A percentile compares a stretch with the other conserved stretches of the same genome.
Evolutionary conservation across 768 basidiomycete genomes (phyloP).

Genomic region (Pulveroboletus sp.): DNA sequence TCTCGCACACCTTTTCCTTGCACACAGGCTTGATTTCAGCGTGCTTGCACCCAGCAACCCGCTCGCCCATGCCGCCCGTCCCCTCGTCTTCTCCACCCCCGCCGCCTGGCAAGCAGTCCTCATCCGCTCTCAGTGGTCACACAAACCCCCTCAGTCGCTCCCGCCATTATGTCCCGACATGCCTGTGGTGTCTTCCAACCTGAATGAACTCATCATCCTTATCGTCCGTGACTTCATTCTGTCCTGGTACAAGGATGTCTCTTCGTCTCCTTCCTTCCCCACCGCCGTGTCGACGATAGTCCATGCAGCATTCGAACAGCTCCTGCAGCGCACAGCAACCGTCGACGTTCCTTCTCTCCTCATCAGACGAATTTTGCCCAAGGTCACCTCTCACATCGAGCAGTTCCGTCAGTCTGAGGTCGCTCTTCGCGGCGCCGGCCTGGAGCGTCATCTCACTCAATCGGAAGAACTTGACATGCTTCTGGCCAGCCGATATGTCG

Average conservation of each 20-base stretch:
- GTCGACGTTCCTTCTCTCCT: conserved; percentile 74
- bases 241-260: conserved; percentile 85
- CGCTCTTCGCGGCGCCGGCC: conserved; percentile 73
- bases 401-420: conserved; percentile 89
- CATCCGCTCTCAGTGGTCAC: conserved; percentile 87
- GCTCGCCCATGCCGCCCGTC: conserved; percentile 59
- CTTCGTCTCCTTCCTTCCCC: conserved; percentile 85
- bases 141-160: conserved; percentile 61
- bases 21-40: conserved; percentile 53
- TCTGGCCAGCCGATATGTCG: conserved; percentile 76
- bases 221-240: conserved; percentile 84
- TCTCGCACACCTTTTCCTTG: conserved; percentile 50
- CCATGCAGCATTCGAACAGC: conserved; percentile 56
- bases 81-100: conserved; percentile 83
- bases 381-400: conserved; percentile 83
- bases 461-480: conserved; percentile 88
- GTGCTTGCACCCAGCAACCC: conserved; percentile 30
- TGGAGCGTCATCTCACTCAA: conserved; percentile 80
- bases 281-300: conserved; percentile 74
- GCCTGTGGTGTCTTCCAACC: conserved; percentile 59
- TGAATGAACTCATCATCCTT: conserved; percentile 79
- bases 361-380: conserved; percentile 84
- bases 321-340: conserved; percentile 51
- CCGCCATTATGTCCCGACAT: conserved; percentile 63
- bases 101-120: conserved; percentile 93